Evolutionary conservation across 192 early-diverging fungal species (phyloP).

Genomic region (Linnemannia schmuckeri): DNA sequence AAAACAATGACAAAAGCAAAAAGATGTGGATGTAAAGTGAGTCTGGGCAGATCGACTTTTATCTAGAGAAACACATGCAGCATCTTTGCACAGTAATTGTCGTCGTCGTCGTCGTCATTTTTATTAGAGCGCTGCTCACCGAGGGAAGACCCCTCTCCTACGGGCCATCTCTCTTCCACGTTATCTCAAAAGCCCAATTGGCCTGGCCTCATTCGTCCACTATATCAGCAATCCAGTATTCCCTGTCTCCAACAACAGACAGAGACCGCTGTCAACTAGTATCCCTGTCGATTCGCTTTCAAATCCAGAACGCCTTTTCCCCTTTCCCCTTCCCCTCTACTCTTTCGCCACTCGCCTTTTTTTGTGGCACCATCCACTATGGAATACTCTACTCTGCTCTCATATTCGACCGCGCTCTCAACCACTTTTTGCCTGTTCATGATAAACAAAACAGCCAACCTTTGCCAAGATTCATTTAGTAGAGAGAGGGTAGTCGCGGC

Average conservation of each 20-base stretch:
- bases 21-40: neutral
- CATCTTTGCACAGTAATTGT: neutral
- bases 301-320: neutral
- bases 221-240: slow-evolving; percentile 32
- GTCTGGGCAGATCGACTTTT: neutral
- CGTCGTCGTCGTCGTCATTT: neutral
- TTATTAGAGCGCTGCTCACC: slow-evolving; percentile 10
- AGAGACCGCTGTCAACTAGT: neutral
- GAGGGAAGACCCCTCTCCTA: neutral
- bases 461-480: neutral
- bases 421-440: neutral
- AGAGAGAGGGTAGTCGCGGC: neutral
- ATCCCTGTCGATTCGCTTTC: neutral
- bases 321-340: neutral
- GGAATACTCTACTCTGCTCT: neutral
- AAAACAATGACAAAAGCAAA: neutral
- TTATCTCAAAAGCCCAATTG: slow-evolving; percentile 8
- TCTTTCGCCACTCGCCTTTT: neutral
- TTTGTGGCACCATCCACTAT: neutral
- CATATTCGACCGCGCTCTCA: slow-evolving; percentile 6
- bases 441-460: neutral
- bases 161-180: slow-evolving; percentile 25
- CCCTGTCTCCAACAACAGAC: neutral
- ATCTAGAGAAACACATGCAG: neutral
- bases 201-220: neutral